phyloP scores from a whole-genome alignment of 1,284 basidiomycete genomes.

The Cryptococcus sp. region DNA sequence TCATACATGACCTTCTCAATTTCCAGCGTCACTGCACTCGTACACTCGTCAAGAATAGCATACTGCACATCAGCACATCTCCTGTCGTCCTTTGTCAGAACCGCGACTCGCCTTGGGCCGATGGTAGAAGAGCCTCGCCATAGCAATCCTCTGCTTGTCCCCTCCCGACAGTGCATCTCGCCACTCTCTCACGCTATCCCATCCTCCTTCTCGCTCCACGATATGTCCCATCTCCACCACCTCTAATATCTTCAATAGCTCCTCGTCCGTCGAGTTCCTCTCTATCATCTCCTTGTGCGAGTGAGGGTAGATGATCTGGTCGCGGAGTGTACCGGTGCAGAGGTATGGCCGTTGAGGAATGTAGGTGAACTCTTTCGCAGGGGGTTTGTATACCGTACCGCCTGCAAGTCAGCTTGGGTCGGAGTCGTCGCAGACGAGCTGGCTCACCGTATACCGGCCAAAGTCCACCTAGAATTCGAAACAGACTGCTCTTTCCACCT shows the following conservation, averaged over 20 bases:
- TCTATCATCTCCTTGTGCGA: constrained; percentile 55
- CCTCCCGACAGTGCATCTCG: constrained; percentile 76
- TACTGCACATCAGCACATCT: constrained; percentile 54
- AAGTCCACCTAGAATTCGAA: constrained; percentile 90
- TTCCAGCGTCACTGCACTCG: constrained; percentile 85
- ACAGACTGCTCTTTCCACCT: constrained; percentile 81
- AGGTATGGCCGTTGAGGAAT: constrained; percentile 96
- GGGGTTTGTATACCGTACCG: constrained; percentile 87
- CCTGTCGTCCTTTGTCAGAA: background rate
- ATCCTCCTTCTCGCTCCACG: constrained; percentile 93
- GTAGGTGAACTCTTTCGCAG: constrained; percentile 81
- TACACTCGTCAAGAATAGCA: constrained; percentile 94
- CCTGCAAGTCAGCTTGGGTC: constrained; percentile 46
- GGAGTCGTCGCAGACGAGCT: background rate
- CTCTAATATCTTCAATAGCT: constrained; percentile 67
- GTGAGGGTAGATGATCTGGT: constrained; percentile 81
- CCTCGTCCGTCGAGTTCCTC: constrained; percentile 68
- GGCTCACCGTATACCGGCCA: constrained; percentile 86
- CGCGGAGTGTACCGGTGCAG: constrained; percentile 84
- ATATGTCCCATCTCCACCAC: constrained; percentile 81
- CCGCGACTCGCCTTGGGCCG: constrained; percentile 63
- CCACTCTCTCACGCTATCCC: constrained; percentile 87
- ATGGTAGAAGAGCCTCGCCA: constrained; percentile 96
- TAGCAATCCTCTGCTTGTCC: constrained; percentile 73
- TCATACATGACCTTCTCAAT: constrained; percentile 96